phyloP scores from a whole-genome alignment of 1,284 basidiomycete species.

The Trichosporon asahii region DNA sequence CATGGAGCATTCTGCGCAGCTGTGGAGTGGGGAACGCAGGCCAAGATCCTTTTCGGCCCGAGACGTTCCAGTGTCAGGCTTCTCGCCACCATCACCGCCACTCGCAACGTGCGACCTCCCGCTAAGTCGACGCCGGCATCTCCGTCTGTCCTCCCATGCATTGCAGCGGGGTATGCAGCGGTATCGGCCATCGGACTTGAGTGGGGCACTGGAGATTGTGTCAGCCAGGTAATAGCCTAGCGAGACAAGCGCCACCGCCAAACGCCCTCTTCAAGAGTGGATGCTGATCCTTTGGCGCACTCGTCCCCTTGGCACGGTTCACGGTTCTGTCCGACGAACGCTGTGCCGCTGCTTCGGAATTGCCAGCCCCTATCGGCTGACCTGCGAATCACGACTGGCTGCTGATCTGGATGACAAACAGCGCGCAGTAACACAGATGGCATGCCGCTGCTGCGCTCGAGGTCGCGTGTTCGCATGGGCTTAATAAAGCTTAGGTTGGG shows the following conservation, averaged over 20 bases:
- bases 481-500: constrained; percentile 1
- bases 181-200: neutral
- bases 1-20: neutral
- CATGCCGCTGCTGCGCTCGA: neutral
- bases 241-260: neutral
- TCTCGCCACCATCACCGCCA: neutral
- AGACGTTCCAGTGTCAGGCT: too few species aligned
- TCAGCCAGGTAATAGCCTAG: constrained; percentile 1
- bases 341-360: neutral
- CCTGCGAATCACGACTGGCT: neutral
- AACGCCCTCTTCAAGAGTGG: neutral
- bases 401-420: neutral
- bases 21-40: neutral
- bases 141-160: neutral
- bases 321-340: neutral
- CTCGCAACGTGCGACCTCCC: neutral
- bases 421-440: neutral
- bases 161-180: neutral
- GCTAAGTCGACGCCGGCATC: neutral
- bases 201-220: neutral
- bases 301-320: neutral
- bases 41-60: neutral
- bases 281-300: neutral
- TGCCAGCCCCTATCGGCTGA: neutral
- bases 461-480: neutral